Conservation (phyloP, 2,329 filamentous ascomycete species). For the Dothistroma pini region DNA sequence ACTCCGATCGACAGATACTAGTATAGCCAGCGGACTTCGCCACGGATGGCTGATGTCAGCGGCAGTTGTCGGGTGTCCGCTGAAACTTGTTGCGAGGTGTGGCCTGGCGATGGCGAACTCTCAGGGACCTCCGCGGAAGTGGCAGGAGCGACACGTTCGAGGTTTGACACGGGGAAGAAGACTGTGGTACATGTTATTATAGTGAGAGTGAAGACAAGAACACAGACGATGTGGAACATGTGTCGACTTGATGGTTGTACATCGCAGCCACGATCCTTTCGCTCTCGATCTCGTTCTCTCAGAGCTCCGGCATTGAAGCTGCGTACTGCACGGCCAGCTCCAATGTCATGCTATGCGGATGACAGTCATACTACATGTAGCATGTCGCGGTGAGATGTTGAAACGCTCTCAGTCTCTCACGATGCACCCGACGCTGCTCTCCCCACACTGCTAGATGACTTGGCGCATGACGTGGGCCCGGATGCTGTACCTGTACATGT, state of each 20-base stretch:
- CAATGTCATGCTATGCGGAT: neutral
- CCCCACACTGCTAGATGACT: neutral
- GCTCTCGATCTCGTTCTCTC: slow-evolving; percentile 9
- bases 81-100: too few relatives aligned
- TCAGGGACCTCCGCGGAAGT: neutral
- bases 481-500: neutral
- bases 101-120: too few relatives aligned
- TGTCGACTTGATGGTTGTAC: neutral
- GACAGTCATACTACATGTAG: neutral
- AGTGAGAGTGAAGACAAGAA: neutral
- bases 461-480: neutral
- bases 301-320: neutral
- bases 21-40: too few relatives aligned
- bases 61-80: too few relatives aligned
- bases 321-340: neutral
- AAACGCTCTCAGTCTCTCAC: neutral
- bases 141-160: neutral
- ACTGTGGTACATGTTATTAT: neutral
- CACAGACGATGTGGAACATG: too few relatives aligned
- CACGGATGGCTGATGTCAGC: too few relatives aligned
- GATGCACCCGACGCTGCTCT: neutral
- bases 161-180: neutral
- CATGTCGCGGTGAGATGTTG: neutral
- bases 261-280: neutral
- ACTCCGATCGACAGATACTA: neutral